Evolutionary conservation across 352 stramenopile genomes (phyloP).

Genomic region (Pythium brassicae): DNA sequence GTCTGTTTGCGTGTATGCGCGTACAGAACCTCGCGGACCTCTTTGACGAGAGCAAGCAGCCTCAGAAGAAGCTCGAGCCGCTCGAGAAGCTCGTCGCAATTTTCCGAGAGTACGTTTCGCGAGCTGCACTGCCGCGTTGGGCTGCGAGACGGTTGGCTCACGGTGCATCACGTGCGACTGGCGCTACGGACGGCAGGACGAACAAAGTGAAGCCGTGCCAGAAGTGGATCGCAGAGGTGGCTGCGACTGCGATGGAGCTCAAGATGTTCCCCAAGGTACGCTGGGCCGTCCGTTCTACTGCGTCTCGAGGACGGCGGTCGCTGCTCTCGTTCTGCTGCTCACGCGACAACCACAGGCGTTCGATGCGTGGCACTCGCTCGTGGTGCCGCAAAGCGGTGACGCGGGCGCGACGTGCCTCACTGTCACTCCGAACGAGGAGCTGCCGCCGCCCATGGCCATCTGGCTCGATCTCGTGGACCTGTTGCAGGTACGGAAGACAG

Average conservation of each 20-base stretch:
- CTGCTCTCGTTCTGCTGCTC: background rate
- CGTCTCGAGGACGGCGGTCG: too few species aligned
- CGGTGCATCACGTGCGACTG: too few species aligned
- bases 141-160: too few species aligned
- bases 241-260: constrained; percentile 40
- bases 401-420: constrained; percentile 36
- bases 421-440: constrained; percentile 56
- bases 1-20: background rate
- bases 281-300: background rate
- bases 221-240: constrained; percentile 74
- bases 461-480: constrained; percentile 77
- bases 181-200: constrained; percentile 25
- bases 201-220: constrained; percentile 77
- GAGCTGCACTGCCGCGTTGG: too few species aligned
- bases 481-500: constrained; percentile 51
- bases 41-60: constrained; percentile 45
- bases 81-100: constrained; percentile 74
- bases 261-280: constrained; percentile 48
- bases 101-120: constrained; percentile 45
- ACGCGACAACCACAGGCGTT: constrained; percentile 40
- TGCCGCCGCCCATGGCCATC: constrained; percentile 48
- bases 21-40: constrained; percentile 73
- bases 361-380: constrained; percentile 71
- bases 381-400: constrained; percentile 22
- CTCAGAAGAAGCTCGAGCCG: constrained; percentile 55